phyloP scores from a whole-genome alignment of 2,329 filamentous ascomycete genomes.

The Juglanconis sp. region DNA sequence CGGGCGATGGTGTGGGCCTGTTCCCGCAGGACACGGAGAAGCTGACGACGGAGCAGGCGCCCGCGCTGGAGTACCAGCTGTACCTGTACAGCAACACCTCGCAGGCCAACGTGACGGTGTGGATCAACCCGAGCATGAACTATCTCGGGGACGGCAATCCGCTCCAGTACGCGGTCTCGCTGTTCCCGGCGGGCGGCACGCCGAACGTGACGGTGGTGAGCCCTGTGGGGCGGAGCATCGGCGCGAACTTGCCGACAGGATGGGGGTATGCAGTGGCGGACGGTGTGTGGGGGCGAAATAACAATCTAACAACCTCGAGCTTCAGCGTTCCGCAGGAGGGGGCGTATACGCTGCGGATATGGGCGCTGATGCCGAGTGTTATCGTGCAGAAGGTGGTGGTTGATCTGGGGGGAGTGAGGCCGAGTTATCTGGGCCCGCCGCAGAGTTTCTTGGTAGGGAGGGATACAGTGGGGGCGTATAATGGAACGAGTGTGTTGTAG shows the following conservation, averaged over 20 bases:
- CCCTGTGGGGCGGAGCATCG: constrained; percentile 40
- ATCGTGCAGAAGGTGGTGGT: constrained; percentile 56
- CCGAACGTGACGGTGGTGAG: constrained; percentile 33
- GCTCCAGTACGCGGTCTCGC: constrained; percentile 47
- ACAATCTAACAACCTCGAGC: constrained; percentile 42
- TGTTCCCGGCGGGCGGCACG: constrained; percentile 37
- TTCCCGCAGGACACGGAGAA: constrained; percentile 50
- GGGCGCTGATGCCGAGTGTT: constrained; percentile 50
- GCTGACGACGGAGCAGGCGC: constrained; percentile 45
- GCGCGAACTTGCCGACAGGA: constrained; percentile 37
- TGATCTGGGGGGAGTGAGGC: constrained; percentile 51
- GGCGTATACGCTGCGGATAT: constrained; percentile 47
- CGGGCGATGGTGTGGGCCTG: constrained; percentile 55
- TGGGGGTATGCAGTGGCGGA: constrained; percentile 44
- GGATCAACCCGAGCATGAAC: constrained; percentile 52
- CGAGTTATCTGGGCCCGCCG: constrained; percentile 54
- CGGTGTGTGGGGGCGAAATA: constrained; percentile 42
- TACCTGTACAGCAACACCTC: constrained; percentile 55
- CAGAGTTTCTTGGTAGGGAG: constrained; percentile 49
- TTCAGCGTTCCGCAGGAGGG: constrained; percentile 40
- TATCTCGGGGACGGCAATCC: constrained; percentile 48
- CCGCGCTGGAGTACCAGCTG: constrained; percentile 58
- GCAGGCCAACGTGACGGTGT: constrained; percentile 43
- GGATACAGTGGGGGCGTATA: constrained; percentile 34
- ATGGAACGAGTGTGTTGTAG: constrained; percentile 29